Percentiles rank a stretch among this genome's conserved stretches.
phyloP scores from a whole-genome alignment of 495 filamentous ascomycete species.

The Penicillium daleae region DNA sequence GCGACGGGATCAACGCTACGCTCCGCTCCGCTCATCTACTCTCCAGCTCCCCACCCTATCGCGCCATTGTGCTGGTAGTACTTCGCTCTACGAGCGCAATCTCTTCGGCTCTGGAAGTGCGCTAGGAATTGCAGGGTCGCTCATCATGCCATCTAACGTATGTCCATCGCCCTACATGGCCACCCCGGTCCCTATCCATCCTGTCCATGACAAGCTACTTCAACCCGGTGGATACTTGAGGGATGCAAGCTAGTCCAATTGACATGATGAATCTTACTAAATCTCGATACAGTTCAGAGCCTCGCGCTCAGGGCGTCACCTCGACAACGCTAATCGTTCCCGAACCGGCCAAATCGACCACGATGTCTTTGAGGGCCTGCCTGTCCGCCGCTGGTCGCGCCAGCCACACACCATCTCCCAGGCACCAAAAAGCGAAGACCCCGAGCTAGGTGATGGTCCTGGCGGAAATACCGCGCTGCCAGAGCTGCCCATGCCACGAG shows the following conservation, averaged over 20 bases:
- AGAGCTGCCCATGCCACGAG: constrained; percentile 79
- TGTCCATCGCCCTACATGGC: constrained; percentile 29
- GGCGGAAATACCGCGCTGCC: constrained; percentile 52
- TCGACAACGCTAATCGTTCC: constrained; percentile 64
- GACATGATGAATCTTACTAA: constrained; percentile 7
- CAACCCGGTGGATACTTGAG: background rate
- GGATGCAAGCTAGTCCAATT: background rate
- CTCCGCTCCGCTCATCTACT: constrained; percentile 7
- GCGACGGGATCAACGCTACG: constrained; percentile 18
- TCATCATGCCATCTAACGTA: constrained; percentile 50
- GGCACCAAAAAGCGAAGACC: constrained; percentile 58
- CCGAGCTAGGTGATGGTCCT: constrained; percentile 55
- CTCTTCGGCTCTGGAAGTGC: background rate
- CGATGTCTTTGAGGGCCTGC: constrained; percentile 93
- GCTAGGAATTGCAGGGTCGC: constrained; percentile 11
- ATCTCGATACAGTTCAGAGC: constrained; percentile 44
- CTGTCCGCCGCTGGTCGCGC: constrained; percentile 87
- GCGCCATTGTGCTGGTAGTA: background rate
- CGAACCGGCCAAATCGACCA: constrained; percentile 83
- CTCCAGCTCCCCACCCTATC: constrained; percentile 7
- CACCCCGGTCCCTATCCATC: constrained; percentile 4
- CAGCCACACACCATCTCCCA: constrained; percentile 72
- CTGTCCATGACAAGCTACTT: background rate
- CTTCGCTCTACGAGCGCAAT: background rate
- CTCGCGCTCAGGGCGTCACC: constrained; percentile 49